A percentile compares a stretch with the other conserved stretches of the same genome.
Conservation (phyloP, 768 basidiomycete genomes). For the Mycena haematopus region DNA sequence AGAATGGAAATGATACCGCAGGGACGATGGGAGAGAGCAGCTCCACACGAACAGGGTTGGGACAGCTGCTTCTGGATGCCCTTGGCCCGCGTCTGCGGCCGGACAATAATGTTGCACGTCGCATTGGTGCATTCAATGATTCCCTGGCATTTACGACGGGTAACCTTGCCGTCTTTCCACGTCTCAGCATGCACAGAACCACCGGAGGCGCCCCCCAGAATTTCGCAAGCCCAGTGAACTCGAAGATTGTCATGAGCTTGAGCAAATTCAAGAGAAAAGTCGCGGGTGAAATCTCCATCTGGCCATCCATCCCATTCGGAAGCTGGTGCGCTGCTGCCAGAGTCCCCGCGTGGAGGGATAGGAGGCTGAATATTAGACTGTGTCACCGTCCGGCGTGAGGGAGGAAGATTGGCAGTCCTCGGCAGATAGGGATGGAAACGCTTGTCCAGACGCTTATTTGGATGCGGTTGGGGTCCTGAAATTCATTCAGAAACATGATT, state of each 20-base stretch:
- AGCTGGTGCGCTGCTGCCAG: not conserved
- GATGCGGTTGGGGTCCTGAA: not conserved
- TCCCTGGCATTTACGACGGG: slow-evolving; percentile 9
- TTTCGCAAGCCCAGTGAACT: slow-evolving; percentile 6
- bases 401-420: not conserved
- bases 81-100: not conserved
- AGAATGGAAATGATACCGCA: slow-evolving; percentile 15
- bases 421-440: not conserved
- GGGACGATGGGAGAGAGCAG: slow-evolving; percentile 1
- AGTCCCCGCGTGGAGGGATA: too few relatives aligned
- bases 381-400: not conserved
- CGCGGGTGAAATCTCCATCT: not conserved
- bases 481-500: not conserved
- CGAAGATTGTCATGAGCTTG: not conserved
- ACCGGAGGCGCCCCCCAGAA: not conserved
- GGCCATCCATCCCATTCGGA: slow-evolving; percentile 20
- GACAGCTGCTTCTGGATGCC: slow-evolving; percentile 3
- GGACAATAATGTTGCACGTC: not conserved
- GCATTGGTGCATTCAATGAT: not conserved
- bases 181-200: not conserved
- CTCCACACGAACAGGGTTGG: not conserved
- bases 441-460: not conserved
- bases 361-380: too few relatives aligned
- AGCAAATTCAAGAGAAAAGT: not conserved
- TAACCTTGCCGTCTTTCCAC: slow-evolving; percentile 5